These are phyloP conservation scores for Saturnispora halmiae DNA, from an alignment of 805 yeast species.

Conservation along the genomic window DNA sequence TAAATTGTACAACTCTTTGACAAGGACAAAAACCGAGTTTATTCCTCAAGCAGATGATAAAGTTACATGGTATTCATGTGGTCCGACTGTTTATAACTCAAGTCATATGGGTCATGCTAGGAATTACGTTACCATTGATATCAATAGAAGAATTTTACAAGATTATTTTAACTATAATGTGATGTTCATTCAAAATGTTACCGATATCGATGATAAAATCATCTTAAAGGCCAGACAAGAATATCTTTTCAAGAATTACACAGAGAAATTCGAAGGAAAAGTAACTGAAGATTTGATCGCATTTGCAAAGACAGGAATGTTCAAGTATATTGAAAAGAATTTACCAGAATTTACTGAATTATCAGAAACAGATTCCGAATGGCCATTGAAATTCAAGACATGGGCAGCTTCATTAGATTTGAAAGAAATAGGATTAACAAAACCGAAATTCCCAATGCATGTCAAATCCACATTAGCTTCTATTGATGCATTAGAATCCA, in stretches of 20 bases:
- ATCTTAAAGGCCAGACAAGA: conserved; percentile 90
- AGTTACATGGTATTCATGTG: conserved; percentile 95
- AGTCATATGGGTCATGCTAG: conserved; percentile 99
- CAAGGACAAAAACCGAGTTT: conserved; percentile 71
- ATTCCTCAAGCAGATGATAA: conserved; percentile 55
- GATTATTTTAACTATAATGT: conserved; percentile 89
- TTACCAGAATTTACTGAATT: conserved; percentile 34
- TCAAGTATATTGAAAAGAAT: conserved; percentile 43
- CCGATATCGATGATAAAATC: conserved; percentile 98
- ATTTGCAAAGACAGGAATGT: conserved; percentile 37
- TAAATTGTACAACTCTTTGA: conserved; percentile 72
- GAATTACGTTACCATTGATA: conserved; percentile 90
- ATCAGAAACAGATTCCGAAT: conserved; percentile 18
- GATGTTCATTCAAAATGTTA: conserved; percentile 87
- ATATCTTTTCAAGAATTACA: conserved; percentile 60
- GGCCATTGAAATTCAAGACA: conserved; percentile 30
- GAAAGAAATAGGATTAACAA: conserved; percentile 38
- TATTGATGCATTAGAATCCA: conserved; percentile 17
- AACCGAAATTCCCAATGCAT: conserved; percentile 88
- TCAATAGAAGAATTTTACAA: conserved; percentile 79
- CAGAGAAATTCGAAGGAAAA: conserved; percentile 23
- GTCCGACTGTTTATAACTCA: conserved; percentile 95
- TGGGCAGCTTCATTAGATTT: conserved; percentile 49
- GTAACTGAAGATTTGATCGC: conserved; percentile 31
- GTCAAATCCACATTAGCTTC: conserved; percentile 53